Evolutionary conservation across 139 green algal genomes (phyloP), one percentile per base, ranked within the genome.

Genomic region (Spirogloea muscicola): DNA sequence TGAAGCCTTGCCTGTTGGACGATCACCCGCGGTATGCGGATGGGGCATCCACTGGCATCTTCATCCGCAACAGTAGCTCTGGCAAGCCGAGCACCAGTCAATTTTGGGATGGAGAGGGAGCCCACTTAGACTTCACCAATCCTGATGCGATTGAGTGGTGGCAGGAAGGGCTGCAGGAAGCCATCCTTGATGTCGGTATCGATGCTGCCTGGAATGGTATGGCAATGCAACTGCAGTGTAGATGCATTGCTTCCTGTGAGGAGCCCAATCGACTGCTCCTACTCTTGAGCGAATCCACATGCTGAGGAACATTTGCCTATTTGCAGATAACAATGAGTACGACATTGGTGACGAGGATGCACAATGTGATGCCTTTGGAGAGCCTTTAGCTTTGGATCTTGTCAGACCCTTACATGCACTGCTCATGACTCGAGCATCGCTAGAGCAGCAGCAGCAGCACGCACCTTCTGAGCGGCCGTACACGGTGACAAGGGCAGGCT

Each of bases 251-350:
- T 31, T 55, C 21, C 21, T 21, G 46, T 55, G 46, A 55, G 21
- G 21, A 21, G 46, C 21, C 21, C 21, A 21, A 21, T 55, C 21
- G 46, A 55, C 46, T 55, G 21, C 21, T 55, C 21, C 21, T 55
- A 21, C 46, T 55, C 46, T 55, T 55, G 21, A 21, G 46, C 21
- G 46, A n/a, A n/a, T n/a, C n/a, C n/a, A n/a, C n/a, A n/a, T n/a
- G n/a, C n/a, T n/a, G n/a, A n/a, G n/a, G n/a, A n/a, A n/a, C n/a
- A n/a, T n/a, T n/a, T n/a, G n/a, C n/a, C n/a, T n/a, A n/a, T 60
- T 21, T 60, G 16, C 62, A 72, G 62, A 77, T 29, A 77, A 77
- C 60, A 77, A 77, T 40, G 69, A 77, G 37, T 77, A 77, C n/a
- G 69, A 77, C 55, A 31, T 77, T 7, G 57, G 69, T 34, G 55